Evolutionary conservation across 805 yeast species (phyloP).

Genomic region (Yarrowia sp.): DNA sequence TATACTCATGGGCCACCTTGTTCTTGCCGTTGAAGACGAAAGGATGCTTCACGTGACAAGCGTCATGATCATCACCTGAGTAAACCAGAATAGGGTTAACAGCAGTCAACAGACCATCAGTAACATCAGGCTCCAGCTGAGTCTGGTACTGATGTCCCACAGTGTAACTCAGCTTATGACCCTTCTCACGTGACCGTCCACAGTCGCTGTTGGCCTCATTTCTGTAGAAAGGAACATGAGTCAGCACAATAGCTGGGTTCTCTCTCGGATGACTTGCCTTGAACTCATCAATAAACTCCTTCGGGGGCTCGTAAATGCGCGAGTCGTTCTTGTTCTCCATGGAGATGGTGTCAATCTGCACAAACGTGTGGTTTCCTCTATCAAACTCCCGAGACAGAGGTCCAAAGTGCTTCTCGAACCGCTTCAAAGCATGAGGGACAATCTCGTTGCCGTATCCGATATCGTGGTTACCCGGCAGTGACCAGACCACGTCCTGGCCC

Average conservation of each 20-base stretch:
- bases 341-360: constrained; percentile 81
- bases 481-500: constrained; percentile 45
- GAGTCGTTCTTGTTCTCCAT: constrained; percentile 57
- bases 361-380: constrained; percentile 70
- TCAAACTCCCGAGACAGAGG: constrained; percentile 53
- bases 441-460: constrained; percentile 87
- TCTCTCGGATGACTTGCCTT: constrained; percentile 29
- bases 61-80: constrained; percentile 97
- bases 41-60: constrained; percentile 71
- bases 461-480: constrained; percentile 93
- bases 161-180: constrained; percentile 60
- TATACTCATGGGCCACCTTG: constrained; percentile 61
- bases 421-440: constrained; percentile 50
- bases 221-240: constrained; percentile 87
- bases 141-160: constrained; percentile 88
- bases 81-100: constrained; percentile 69
- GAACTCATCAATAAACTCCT: constrained; percentile 50
- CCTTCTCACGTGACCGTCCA: constrained; percentile 74
- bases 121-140: constrained; percentile 61
- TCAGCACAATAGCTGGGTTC: constrained; percentile 63
- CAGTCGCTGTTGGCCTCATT: constrained; percentile 47
- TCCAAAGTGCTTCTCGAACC: constrained; percentile 77
- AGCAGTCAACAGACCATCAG: constrained; percentile 55
- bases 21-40: constrained; percentile 28
- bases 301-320: constrained; percentile 48